Base-by-base conservation (phyloP, 495 filamentous ascomycete genomes). In the Viridothelium virens region DNA sequence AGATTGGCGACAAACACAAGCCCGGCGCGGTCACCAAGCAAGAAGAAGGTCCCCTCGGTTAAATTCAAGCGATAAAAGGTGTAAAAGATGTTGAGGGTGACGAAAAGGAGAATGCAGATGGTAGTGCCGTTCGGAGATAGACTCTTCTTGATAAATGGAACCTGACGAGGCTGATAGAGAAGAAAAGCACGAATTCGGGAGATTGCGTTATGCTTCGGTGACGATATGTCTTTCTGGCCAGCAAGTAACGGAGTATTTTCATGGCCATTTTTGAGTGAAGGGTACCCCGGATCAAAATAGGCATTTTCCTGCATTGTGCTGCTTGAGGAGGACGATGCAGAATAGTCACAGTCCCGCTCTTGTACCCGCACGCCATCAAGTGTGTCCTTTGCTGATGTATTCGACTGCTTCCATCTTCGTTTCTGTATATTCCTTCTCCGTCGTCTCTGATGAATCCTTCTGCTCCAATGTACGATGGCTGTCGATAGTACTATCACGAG, bases 1-100 rank as follows among this genome's bases (percentile, higher is more conserved):
- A 88, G 78, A 70, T 88, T 87, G 66, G 81, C 81, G 36, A 83
- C 73, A 69, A 85, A 85, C 3, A 84, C 63, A 16, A 81, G 67
- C 5, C 82, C 83, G 38, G 78, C 76, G 56, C 83, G 77, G 70
- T 87, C 84, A 63, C 80, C 81, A 64, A 85, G 80, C 64, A 81
- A 74, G 14, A 44, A 14, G 41, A 44, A 7, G 14, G 41, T 44
- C 34, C 44, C 50, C 72, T 85, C 85, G 68, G 82, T 77, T 65
- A 79, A 78, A 3, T 79, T 78, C 25, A 82, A 75, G 65, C 71
- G 72, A 71, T 79, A 85, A 64, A 84, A 72, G 18, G 78, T 76
- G 71, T 83, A 83, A 69, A 86, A 86, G 31, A 82, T 39, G 56
- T 86, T 87, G 2, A 88, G 69, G 16, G 69, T 77, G 0, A 87